A percentile compares a stretch with the other conserved stretches of the same genome.
These are phyloP conservation scores for Thyridium curvatum DNA, from an alignment of 2,329 filamentous ascomycete genomes.

Conservation along the genomic window DNA sequence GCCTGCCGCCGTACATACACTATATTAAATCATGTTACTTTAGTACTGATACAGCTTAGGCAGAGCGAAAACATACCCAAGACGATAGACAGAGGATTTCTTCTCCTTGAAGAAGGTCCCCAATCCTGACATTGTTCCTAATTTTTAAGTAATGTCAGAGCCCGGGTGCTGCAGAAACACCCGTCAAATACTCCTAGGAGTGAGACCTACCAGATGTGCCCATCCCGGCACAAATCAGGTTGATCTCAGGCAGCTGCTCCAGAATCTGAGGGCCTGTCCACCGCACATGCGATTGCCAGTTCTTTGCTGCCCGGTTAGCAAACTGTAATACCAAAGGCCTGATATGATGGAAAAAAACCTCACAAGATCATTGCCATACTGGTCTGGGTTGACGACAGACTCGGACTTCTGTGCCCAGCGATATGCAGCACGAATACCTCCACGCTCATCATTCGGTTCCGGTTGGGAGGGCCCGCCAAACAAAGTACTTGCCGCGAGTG, in stretches of 20 bases:
- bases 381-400: slow-evolving; percentile 8
- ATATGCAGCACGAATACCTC: slow-evolving; percentile 8
- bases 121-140: slow-evolving; percentile 36
- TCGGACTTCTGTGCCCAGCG: slow-evolving; percentile 3
- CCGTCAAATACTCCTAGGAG: too few relatives aligned
- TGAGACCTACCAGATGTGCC: slow-evolving; percentile 10
- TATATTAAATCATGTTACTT: slow-evolving; percentile 12
- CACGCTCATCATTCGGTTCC: slow-evolving; percentile 9
- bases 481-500: slow-evolving; percentile 8
- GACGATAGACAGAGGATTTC: slow-evolving; percentile 32
- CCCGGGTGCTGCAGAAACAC: too few relatives aligned
- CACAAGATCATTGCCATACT: slow-evolving; percentile 11
- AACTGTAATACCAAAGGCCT: not conserved
- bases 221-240: slow-evolving; percentile 43
- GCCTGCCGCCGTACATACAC: slow-evolving; percentile 45
- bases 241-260: slow-evolving; percentile 43
- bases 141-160: slow-evolving; percentile 25
- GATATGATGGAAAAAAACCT: not conserved
- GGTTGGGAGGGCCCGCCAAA: slow-evolving; percentile 11
- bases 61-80: slow-evolving; percentile 13
- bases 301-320: slow-evolving; percentile 17
- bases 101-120: slow-evolving; percentile 36
- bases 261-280: slow-evolving; percentile 50
- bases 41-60: not conserved
- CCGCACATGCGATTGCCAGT: slow-evolving; percentile 40